Base-by-base conservation (phyloP, 768 basidiomycete species). In the Rhodotorula babjevae region DNA sequence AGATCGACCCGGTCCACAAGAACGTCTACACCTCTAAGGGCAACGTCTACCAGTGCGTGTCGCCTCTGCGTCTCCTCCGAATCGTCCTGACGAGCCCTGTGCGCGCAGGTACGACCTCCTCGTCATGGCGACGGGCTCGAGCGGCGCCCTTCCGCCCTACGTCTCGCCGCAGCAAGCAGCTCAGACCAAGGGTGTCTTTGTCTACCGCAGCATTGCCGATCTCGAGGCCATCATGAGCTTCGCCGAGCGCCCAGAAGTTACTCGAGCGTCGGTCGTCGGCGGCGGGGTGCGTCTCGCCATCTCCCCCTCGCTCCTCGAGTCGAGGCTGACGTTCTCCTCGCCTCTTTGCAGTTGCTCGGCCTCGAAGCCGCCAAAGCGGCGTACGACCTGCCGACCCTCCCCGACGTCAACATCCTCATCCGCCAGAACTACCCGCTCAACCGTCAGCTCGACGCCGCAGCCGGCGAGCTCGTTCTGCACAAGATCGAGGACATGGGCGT, bases 311-410 rank as follows among this genome's bases (percentile, higher is more conserved):
- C 15, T 0, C 18, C 8, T 29, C 33, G 15, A 15, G 23, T 36
- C 18, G 1, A 29, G 23, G 23, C 33, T 36, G n/a, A 23, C 12
- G 12, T n/a, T 1, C 36, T 9, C 63, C 61, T 46, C 44, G 12
- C 18, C 6, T 18, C 12, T 15, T 46, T 15, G 14, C 44, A 46
- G 50, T 68, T 73, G 7, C 84, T 90, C 27, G 89, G 89, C 19
- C 81, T 90, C 46, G 89, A 90, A 80, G 88, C 89, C 6, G 89
- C 89, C 7, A 90, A 90, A 77, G 89, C 88, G 0, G 83, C 86
- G 14, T 85, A 86, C 75, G 89, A 90, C 78, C 81, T 89, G 69
- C 81, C 80, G 33, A 82, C 82, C 1, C 81, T 87, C 65, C 80
- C 81, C 16, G 79, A 85, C 56, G 87, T 78, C 57, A 61, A 69